Conservation (phyloP, 176 grass and related monocot genomes). For the Stipa capillata region DNA sequence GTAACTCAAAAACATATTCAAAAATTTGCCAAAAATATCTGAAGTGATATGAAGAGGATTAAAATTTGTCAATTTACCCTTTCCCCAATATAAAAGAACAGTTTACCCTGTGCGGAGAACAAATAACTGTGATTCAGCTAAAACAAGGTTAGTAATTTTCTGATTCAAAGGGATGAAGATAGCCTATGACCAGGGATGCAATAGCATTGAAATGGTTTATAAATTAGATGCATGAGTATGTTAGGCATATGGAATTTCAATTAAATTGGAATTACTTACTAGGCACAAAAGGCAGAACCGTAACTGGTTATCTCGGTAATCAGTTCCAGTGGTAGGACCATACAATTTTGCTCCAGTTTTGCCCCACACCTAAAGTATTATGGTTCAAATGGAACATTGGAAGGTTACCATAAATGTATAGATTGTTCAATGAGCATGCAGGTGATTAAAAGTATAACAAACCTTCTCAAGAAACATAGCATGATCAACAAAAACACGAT, state of each 20-base stretch:
- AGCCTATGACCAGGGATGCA: not conserved
- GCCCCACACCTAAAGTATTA: constrained; percentile 75
- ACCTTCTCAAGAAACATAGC: constrained; percentile 71
- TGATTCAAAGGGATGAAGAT: not conserved
- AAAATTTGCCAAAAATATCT: not conserved
- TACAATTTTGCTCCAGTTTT: constrained; percentile 88
- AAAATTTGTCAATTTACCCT: not conserved
- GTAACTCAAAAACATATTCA: not conserved
- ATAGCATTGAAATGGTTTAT: not conserved
- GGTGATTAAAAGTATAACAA: not conserved
- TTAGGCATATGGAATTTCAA: not conserved
- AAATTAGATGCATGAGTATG: not conserved
- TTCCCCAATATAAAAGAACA: not conserved
- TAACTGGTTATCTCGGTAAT: constrained; percentile 76
- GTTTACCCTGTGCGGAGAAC: not conserved
- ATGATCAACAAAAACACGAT: constrained; percentile 66
- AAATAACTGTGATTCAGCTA: not conserved
- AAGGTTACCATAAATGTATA: not conserved
- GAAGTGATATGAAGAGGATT: not conserved
- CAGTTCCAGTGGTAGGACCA: constrained; percentile 74
- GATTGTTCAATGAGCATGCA: not conserved
- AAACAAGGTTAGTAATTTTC: not conserved
- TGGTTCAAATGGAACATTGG: not conserved
- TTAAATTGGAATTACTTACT: constrained; percentile 38
- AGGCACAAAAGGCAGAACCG: constrained; percentile 78